These are phyloP conservation scores for Sequoia sempervirens DNA, from an alignment of 75 land plant species.

Conservation along the genomic window DNA sequence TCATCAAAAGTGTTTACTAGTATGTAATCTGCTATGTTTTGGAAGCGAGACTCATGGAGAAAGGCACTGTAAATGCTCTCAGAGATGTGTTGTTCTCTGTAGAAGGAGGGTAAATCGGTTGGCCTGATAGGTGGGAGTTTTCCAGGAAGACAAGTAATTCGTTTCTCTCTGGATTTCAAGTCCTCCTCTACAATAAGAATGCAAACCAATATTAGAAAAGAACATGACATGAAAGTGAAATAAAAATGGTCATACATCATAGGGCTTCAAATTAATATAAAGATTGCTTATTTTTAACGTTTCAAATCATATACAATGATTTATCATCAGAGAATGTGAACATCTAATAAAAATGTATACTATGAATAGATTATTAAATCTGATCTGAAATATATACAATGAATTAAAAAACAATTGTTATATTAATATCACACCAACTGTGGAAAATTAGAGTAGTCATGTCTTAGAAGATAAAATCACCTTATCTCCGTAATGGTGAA, in stretches of 20 bases:
- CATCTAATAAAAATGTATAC: too few species aligned
- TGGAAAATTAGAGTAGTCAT: too few species aligned
- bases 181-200: background rate
- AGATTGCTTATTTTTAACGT: too few species aligned
- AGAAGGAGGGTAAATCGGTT: background rate
- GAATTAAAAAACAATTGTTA: too few species aligned
- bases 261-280: too few species aligned
- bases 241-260: background rate
- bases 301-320: too few species aligned
- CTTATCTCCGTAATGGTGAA: too few species aligned
- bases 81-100: background rate
- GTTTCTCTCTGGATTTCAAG: background rate
- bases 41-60: background rate
- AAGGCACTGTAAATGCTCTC: background rate
- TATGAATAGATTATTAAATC: too few species aligned
- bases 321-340: too few species aligned
- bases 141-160: background rate
- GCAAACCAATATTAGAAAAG: background rate
- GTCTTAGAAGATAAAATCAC: too few species aligned
- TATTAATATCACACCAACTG: too few species aligned
- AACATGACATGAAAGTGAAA: background rate
- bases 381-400: too few species aligned
- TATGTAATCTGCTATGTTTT: background rate
- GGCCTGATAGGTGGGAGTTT: background rate
- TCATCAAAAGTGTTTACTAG: slow-evolving; percentile 1